Base-by-base conservation (phyloP, 352 stramenopile genomes). In the Globisporangium parvum region DNA sequence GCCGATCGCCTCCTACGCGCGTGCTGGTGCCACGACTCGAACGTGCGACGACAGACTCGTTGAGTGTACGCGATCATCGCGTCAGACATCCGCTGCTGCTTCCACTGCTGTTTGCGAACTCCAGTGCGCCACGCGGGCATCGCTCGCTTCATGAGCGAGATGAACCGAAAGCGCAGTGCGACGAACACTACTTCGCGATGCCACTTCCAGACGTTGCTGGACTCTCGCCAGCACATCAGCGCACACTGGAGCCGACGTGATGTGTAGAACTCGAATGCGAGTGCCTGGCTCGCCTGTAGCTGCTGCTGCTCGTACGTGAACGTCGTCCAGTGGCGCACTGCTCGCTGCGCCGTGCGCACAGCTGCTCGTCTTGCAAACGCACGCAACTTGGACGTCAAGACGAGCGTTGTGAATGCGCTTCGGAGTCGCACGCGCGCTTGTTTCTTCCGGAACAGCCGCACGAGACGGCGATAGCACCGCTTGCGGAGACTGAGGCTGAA, bases 401-500 rank as follows among this genome's bases (percentile, higher is more conserved):
- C 35, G 21, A 71, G 62, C 18, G 59, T 41, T 11, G 50, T 60
- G 14, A 81, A 68, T 10, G 62, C 28, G 2, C 18, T 44, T 10
- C 55, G 58, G 11, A 66, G 20, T 1, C 20, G 50, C 11, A 44
- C 26, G 33, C 70, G 59, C 12, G 45, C 15, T 0, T 57, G 53
- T n/a, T 79, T 81, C 59, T 69, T 77, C 15, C 66, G 66, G 37
- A 77, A 81, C 11, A 81, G 57, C 40, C 69, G 74, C 20, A 77
- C 58, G 18, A 81, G 59, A 47, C 69, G 67, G 4, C 60, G 62
- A 9, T 69, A 66, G 53, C 72, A 81, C 8, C 47, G 54, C 23
- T 62, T 73, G 46, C 67, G 62, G 33, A 76, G 54, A 20, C 48
- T 65, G 20, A 68, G 45, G 8, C 62, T 62, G 53, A 56, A 44